Evolutionary conservation across 2,329 filamentous ascomycete genomes (phyloP).

Genomic region (Sporothrix variecibatus): DNA sequence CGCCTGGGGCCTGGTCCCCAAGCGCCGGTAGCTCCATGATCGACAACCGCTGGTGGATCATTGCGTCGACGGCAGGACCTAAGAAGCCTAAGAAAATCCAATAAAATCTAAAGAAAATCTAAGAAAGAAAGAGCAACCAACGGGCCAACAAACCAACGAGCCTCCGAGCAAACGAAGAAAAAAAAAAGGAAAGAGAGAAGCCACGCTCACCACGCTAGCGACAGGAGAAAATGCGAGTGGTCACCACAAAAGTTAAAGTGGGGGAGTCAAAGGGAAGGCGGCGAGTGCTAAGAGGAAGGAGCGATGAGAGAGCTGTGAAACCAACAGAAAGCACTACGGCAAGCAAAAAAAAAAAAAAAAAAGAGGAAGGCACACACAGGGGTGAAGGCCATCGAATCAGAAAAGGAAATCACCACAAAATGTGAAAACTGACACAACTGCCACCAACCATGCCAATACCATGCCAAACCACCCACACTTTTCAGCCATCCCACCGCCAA

Average conservation of each 20-base stretch:
- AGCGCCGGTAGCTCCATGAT: slow-evolving; percentile 14
- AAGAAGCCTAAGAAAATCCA: neutral
- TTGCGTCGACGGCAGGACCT: neutral
- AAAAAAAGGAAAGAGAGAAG: slow-evolving; percentile 2
- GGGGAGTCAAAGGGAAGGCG: neutral
- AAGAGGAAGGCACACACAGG: neutral
- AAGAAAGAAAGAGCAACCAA: neutral
- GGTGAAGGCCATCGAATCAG: neutral
- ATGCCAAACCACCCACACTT: neutral
- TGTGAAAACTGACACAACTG: neutral
- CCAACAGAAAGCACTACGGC: no score
- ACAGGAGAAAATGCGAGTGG: neutral
- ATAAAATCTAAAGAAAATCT: neutral
- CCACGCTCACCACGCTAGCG: neutral
- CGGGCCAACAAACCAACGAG: neutral
- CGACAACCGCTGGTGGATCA: slow-evolving; percentile 20
- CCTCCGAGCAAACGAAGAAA: neutral
- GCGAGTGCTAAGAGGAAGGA: neutral
- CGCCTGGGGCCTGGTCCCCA: neutral
- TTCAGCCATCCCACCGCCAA: neutral
- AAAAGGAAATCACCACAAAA: neutral
- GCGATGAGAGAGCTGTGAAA: neutral
- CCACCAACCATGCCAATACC: neutral
- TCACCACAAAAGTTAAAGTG: neutral
- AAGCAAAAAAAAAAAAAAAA: neutral